Evolutionary conservation across 176 grass and related monocot genomes (phyloP).

Genomic region (Triticum turgidum): DNA sequence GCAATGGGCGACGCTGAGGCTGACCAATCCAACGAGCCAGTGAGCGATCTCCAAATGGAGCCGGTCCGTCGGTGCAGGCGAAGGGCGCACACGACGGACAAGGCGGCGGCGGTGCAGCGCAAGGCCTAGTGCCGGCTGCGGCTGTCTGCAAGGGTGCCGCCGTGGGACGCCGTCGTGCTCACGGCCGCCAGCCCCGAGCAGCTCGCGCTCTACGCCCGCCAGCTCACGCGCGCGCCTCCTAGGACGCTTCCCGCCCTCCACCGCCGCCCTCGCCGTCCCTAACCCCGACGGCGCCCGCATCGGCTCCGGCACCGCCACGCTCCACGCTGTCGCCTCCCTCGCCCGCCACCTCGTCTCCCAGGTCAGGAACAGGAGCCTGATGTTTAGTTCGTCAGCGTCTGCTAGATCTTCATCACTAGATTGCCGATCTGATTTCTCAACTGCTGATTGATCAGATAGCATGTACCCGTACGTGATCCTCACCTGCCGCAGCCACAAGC

Average conservation of each 20-base stretch:
- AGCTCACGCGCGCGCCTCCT: constrained; percentile 56
- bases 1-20: too few relatives aligned
- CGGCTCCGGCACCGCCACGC: constrained; percentile 86
- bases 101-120: constrained; percentile 51
- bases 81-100: constrained; percentile 46
- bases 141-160: too few relatives aligned
- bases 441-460: constrained; percentile 27
- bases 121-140: constrained; percentile 45
- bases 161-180: constrained; percentile 18
- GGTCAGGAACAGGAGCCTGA: constrained; percentile 30
- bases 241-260: constrained; percentile 64
- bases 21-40: background rate
- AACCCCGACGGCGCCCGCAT: constrained; percentile 81
- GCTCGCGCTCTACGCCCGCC: constrained; percentile 65
- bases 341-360: constrained; percentile 50
- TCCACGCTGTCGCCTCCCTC: constrained; percentile 69
- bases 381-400: background rate
- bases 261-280: constrained; percentile 61
- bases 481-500: constrained; percentile 44
- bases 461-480: constrained; percentile 71
- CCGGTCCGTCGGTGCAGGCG: background rate
- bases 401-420: background rate
- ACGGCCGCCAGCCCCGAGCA: constrained; percentile 89
- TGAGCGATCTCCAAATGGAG: constrained; percentile 28
- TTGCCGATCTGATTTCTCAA: too few relatives aligned